phyloP scores from a whole-genome alignment of 768 basidiomycete species.

The Calocybe indica region DNA sequence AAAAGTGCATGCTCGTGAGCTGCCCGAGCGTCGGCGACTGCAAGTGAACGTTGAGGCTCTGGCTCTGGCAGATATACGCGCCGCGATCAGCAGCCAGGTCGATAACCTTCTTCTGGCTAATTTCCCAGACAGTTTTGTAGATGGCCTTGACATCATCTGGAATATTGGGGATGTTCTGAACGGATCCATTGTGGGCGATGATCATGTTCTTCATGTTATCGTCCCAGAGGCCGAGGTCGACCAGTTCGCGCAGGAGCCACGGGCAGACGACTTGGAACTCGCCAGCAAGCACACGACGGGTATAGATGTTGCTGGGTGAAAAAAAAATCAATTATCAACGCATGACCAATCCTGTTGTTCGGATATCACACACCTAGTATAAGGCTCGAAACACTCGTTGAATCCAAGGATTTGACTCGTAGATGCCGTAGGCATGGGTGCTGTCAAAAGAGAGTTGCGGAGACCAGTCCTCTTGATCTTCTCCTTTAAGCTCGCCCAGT shows the following conservation, averaged over 20 bases:
- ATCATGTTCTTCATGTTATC: slow-evolving; percentile 99
- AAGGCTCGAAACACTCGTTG: slow-evolving; percentile 99
- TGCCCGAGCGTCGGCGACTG: slow-evolving; percentile 87
- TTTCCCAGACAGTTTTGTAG: slow-evolving; percentile 99
- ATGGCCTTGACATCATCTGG: slow-evolving; percentile 92
- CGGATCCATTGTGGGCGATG: slow-evolving; percentile 90
- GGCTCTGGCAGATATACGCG: slow-evolving; percentile 95
- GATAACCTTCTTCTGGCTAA: slow-evolving; percentile 96
- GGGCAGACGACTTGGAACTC: slow-evolving; percentile 99
- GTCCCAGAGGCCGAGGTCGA: slow-evolving; percentile 92
- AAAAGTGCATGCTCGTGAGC: slow-evolving; percentile 95
- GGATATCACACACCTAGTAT: slow-evolving; percentile 65
- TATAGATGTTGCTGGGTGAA: slow-evolving; percentile 86
- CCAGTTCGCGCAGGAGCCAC: slow-evolving; percentile 97
- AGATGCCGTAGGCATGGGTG: slow-evolving; percentile 99
- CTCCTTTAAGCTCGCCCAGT: slow-evolving; percentile 85
- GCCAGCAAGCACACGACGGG: slow-evolving; percentile 96
- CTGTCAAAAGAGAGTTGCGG: slow-evolving; percentile 83
- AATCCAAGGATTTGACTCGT: slow-evolving; percentile 97
- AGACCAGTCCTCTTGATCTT: slow-evolving; percentile 79
- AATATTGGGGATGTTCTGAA: slow-evolving; percentile 84
- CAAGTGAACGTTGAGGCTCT: slow-evolving; percentile 91
- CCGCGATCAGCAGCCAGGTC: slow-evolving; percentile 99
- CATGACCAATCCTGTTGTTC: background rate
- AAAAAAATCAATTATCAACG: slow-evolving; percentile 7